Evolutionary conservation across 129 eudicot species (phyloP).

Genomic region (Sambucus nigra): DNA sequence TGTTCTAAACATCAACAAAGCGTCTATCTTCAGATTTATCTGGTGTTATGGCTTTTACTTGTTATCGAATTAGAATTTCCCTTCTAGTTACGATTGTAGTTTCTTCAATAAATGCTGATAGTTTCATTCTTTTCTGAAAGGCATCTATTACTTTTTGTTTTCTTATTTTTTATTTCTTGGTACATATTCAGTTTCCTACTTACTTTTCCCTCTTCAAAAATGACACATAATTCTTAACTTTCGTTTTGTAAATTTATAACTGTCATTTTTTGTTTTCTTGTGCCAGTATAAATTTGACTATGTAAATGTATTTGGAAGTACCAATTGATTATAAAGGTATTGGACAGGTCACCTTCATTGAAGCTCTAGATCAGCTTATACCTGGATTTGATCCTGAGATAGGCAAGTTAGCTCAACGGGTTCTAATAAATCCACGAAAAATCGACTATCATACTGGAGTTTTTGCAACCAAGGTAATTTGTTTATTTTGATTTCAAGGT

Average conservation of each 20-base stretch:
- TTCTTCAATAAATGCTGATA: neutral
- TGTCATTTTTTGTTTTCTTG: too few species aligned
- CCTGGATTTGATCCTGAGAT: conserved; percentile 99
- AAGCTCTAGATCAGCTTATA: conserved; percentile 96
- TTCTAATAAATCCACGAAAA: conserved; percentile 85
- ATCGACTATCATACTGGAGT: conserved; percentile 92
- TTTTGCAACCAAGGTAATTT: conserved; percentile 77
- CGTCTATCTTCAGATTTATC: conserved; percentile 1
- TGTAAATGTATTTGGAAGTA: conserved; percentile 1
- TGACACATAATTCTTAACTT: neutral
- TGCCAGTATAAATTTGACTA: too few species aligned
- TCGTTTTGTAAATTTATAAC: neutral
- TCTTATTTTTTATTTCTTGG: neutral
- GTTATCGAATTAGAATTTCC: neutral
- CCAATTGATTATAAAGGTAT: conserved; percentile 2
- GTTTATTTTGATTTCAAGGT: conserved; percentile 1
- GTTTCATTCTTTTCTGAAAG: neutral
- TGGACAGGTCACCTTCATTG: conserved; percentile 80
- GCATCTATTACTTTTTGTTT: neutral
- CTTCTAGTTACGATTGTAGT: neutral
- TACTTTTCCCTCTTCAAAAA: neutral
- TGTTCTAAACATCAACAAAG: neutral
- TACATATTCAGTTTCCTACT: neutral
- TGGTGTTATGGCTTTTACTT: neutral
- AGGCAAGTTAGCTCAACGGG: conserved; percentile 76